phyloP scores from a whole-genome alignment of 2,329 filamentous ascomycete genomes.

The Colletotrichum orchidophilum region DNA sequence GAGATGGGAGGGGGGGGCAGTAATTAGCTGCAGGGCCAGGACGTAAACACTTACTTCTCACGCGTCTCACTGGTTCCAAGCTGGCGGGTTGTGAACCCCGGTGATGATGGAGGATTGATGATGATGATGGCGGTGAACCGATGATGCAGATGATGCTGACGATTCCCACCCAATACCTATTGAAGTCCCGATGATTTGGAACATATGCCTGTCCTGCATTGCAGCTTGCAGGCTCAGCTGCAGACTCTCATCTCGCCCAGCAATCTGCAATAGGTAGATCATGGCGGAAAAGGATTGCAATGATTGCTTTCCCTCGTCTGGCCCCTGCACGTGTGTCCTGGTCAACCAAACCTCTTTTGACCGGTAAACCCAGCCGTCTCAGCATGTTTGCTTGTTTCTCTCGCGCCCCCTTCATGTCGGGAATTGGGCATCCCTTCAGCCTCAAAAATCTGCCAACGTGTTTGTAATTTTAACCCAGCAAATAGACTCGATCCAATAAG shows the following conservation, averaged over 20 bases:
- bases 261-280: constrained; percentile 8
- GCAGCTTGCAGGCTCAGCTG: neutral
- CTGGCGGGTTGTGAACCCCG: neutral
- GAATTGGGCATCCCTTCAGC: neutral
- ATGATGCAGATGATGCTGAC: neutral
- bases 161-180: neutral
- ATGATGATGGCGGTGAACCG: neutral
- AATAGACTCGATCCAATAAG: neutral
- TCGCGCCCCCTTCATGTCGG: neutral
- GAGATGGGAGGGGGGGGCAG: neutral
- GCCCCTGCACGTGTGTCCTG: neutral
- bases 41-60: neutral
- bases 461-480: neutral
- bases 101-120: neutral
- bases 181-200: neutral
- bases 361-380: neutral
- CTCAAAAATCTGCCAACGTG: neutral
- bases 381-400: constrained; percentile 1
- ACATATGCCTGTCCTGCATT: neutral
- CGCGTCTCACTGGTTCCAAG: neutral
- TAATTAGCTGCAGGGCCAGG: neutral
- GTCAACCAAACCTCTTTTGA: neutral
- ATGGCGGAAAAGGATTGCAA: neutral
- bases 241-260: constrained; percentile 3
- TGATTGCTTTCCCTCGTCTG: neutral